A percentile compares a stretch with the other conserved stretches of the same genome.
These are phyloP conservation scores for Ogataea pilisensis DNA, from an alignment of 805 yeast species.

Conservation along the genomic window DNA sequence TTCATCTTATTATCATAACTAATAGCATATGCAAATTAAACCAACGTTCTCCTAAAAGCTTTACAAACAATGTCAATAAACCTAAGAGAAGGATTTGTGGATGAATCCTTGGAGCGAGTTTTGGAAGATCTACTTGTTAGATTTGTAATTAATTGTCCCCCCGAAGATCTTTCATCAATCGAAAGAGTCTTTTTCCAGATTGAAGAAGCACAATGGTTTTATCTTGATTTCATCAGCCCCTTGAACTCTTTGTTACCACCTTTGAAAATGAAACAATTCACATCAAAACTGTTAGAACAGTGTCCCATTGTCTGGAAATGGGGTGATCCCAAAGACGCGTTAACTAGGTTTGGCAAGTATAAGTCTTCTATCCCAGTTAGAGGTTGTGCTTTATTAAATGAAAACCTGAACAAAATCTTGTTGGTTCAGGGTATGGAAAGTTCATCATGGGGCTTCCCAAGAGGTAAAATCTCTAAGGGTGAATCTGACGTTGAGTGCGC, in stretches of 20 bases:
- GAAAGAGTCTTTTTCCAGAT: conserved; percentile 87
- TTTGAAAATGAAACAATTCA: conserved; percentile 73
- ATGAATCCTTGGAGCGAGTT: conserved; percentile 65
- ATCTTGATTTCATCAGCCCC: conserved; percentile 74
- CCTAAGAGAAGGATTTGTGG: conserved; percentile 43
- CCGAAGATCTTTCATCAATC: conserved; percentile 78
- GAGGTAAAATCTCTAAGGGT: conserved; percentile 93
- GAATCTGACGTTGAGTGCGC: conserved; percentile 90
- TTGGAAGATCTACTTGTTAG: conserved; percentile 85
- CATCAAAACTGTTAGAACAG: conserved; percentile 58
- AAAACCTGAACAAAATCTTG: conserved; percentile 61
- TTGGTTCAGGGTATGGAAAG: conserved; percentile 84
- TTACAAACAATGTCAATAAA: conserved; percentile 32
- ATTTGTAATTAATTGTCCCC: conserved; percentile 87
- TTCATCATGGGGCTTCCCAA: conserved; percentile 86
- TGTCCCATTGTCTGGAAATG: conserved; percentile 82
- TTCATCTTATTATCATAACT: not conserved
- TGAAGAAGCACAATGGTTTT: conserved; percentile 99
- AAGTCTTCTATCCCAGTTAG: conserved; percentile 91
- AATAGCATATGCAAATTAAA: conserved; percentile 2
- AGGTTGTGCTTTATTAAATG: conserved; percentile 86
- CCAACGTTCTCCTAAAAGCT: too few relatives aligned
- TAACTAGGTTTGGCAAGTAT: conserved; percentile 75
- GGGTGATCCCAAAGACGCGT: conserved; percentile 77
- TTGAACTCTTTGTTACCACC: conserved; percentile 73